Conservation (phyloP, 73 alveolate species). For the Durusdinium trenchii region DNA sequence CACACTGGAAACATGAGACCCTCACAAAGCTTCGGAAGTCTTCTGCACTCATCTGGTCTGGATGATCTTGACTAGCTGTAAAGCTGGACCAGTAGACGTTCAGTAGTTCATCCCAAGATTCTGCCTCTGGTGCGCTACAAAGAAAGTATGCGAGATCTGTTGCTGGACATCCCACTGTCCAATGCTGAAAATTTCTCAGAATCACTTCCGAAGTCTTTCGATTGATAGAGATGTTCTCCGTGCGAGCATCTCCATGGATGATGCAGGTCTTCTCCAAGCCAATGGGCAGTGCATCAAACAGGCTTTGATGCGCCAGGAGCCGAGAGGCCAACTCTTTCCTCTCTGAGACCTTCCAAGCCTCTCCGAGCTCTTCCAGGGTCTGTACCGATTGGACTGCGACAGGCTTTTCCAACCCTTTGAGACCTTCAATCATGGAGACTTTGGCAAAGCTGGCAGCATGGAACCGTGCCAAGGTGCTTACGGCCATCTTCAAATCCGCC, state of each 20-base stretch:
- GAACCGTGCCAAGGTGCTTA: not conserved
- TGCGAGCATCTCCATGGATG: not conserved
- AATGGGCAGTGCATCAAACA: not conserved
- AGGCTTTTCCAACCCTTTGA: no score
- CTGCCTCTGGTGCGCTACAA: not conserved
- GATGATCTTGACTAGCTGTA: not conserved
- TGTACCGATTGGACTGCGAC: not conserved
- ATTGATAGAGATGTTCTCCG: not conserved
- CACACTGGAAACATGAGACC: not conserved
- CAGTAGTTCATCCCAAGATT: not conserved
- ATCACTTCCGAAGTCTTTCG: not conserved
- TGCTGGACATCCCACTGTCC: not conserved
- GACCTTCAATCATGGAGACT: not conserved
- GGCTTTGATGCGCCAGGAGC: not conserved
- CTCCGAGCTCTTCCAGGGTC: not conserved
- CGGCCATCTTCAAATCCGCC: slow-evolving; percentile 28
- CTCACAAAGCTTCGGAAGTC: not conserved
- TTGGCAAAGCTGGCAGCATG: not conserved
- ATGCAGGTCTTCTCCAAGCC: not conserved
- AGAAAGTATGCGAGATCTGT: not conserved
- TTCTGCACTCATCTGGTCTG: not conserved
- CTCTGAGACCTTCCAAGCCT: not conserved
- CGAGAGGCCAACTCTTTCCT: not conserved
- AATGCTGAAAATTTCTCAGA: not conserved
- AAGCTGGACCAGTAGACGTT: not conserved